Evolutionary conservation across 1,139 yeast genomes (phyloP), one percentile per base, ranked within the genome.

Genomic region (Yamadazyma mexicana): DNA sequence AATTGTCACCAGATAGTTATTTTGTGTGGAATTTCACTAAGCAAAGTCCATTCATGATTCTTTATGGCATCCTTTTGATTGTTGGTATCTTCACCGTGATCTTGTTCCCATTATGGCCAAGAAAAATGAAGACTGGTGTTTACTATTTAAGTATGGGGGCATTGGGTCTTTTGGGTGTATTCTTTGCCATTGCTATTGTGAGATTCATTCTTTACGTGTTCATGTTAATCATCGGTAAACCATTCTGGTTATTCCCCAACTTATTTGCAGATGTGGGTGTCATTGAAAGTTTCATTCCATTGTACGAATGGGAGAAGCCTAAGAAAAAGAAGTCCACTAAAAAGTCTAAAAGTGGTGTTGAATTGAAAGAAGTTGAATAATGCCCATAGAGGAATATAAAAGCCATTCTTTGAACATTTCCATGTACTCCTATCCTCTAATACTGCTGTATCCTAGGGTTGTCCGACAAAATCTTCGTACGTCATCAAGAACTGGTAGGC

Each of bases 71-170:
- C 40, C 62, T 88, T 62, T 75, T 86, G 28, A 66, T 91, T 31
- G 73, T 69, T 10, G 89, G 75, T 17, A 80, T 89, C 9, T 82
- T 92, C 52, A 77, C 87, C 2, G 66, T 89, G 33, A 87, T 92
- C 27, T 74, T 92, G 56, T 94, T 88, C 81, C 99, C 98, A 47
- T 75, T 92, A 54, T 92, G 99, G 99, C 99, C 99, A 17, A 59
- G 73, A 36, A 79, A 82, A 62, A 81, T 92, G 94, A 84, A 95
- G 60, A 75, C 76, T 40, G 95, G 95, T 28, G 96, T 88, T 28
- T 92, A 96, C 87, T 92, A 88, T 61, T 60, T 88, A 42, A 87
- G 96, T 25, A 79, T 91, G 76, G 85, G 77, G 3, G 65, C 83
- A 41, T 66, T 94, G 49, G 92, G 87, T 0, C 64, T 92, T 38